Evolutionary conservation across 225 moss, liverwort and hornwort genomes (phyloP), one percentile per base, ranked within the genome.

Genomic region (Marchantia paleacea): DNA sequence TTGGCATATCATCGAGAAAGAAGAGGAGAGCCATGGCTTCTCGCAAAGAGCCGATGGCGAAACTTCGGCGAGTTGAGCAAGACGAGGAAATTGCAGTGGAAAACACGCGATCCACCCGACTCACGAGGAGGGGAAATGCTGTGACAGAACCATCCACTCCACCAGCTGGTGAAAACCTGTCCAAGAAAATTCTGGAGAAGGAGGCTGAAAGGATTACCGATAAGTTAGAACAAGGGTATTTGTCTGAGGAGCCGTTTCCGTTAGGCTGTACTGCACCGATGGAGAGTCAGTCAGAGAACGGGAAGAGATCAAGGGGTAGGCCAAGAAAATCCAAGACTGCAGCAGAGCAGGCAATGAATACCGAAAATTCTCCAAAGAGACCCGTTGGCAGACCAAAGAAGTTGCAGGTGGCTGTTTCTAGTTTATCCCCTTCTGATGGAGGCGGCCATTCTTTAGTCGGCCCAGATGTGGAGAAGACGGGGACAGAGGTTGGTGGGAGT

Each of bases 71-170:
- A 3, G 19, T 26, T 50, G 50, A 72, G 3, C 48, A 72, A 72
- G 49, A 72, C 7, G 71, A 16, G 15, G 58, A 65, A 24, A 24
- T 25, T 0, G 25, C 65, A 65, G 10, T 5, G n/a, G 25, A 11
- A 2, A 65, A 65, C 26, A 28, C n/a, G 26, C 65, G 24, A 28
- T 65, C 65, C 65, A 12, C 26, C 7, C 16, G 69, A 47, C 19
- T 70, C 2, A 19, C 14, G 3, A 39, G 19, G 47, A 39, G 47
- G 69, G 48, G 69, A 18, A 70, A 39, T 29, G 18, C 69, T 12
- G 74, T 74, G 53, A 50, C 54, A 74, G 74, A 74, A 55, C 74
- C 52, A 9, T 55, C 14, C 53, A 74, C 74, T 24, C 74, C 74
- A 24, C 52, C 74, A 28, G 20, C 54, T 24, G 74, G 52, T n/a